Conservation (phyloP, 2,329 filamentous ascomycete species). For the Neopestalotiopsis rosae region DNA sequence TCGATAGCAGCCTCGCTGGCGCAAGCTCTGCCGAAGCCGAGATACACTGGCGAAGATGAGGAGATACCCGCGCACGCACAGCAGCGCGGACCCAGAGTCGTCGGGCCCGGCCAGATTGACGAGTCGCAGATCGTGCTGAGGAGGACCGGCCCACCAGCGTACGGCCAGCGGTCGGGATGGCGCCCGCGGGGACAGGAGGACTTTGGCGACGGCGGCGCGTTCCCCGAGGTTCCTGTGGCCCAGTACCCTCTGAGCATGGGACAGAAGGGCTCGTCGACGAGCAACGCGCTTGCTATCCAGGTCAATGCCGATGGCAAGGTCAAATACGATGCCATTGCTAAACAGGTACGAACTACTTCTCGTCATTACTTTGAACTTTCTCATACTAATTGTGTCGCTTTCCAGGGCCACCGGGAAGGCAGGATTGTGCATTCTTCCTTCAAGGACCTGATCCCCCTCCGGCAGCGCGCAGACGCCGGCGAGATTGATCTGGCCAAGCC, state of each 20-base stretch:
- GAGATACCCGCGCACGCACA: conserved; percentile 74
- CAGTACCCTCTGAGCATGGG: conserved; percentile 98
- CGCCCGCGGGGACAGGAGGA: conserved; percentile 87
- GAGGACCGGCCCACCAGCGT: conserved; percentile 84
- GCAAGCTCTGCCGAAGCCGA: conserved; percentile 83
- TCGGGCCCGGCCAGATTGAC: conserved; percentile 80
- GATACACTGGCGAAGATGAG: conserved; percentile 89
- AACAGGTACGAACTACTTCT: conserved; percentile 43
- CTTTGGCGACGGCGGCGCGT: conserved; percentile 94
- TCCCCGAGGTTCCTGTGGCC: conserved; percentile 90
- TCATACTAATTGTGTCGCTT: background rate
- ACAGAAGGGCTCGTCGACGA: conserved; percentile 72
- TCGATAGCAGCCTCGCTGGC: conserved; percentile 75
- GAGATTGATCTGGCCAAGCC: conserved; percentile 88
- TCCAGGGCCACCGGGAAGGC: conserved; percentile 78
- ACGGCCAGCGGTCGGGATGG: conserved; percentile 89
- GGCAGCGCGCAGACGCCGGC: conserved; percentile 90
- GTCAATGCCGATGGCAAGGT: conserved; percentile 92
- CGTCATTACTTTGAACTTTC: background rate
- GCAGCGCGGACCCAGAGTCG: conserved; percentile 80
- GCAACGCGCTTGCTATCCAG: conserved; percentile 90
- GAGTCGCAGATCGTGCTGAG: conserved; percentile 83
- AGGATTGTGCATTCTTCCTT: conserved; percentile 94
- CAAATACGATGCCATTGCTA: conserved; percentile 94
- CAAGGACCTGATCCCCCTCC: conserved; percentile 92